Percentiles rank a stretch among this genome's conserved stretches.
These are phyloP conservation scores for Chlorencoelia australis DNA, from an alignment of 2,329 filamentous ascomycete genomes.

Conservation along the genomic window DNA sequence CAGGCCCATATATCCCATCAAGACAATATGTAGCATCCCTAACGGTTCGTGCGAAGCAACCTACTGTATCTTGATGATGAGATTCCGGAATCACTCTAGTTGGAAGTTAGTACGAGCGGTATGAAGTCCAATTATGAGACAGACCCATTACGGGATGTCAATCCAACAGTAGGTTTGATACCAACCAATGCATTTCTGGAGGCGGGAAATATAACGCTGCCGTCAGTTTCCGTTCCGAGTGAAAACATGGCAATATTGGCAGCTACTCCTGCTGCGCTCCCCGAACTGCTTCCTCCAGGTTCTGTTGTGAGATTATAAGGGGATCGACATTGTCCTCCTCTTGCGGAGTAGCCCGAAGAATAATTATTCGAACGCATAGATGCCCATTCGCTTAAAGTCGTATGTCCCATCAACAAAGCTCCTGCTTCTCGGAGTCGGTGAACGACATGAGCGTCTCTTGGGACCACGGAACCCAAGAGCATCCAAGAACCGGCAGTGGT, in stretches of 20 bases:
- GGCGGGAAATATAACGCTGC: constrained; percentile 61
- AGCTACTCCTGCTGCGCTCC: constrained; percentile 53
- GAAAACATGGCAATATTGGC: constrained; percentile 54
- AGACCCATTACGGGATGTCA: constrained; percentile 50
- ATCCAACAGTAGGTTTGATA: constrained; percentile 65
- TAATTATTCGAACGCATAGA: constrained; percentile 59
- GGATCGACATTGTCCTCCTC: constrained; percentile 53
- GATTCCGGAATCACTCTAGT: constrained; percentile 55
- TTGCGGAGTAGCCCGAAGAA: constrained; percentile 55
- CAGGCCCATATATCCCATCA: constrained; percentile 57
- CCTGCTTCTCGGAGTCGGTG: constrained; percentile 46
- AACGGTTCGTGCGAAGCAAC: constrained; percentile 56
- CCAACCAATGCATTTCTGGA: constrained; percentile 60
- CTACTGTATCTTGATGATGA: constrained; percentile 59
- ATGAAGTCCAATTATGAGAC: constrained; percentile 3
- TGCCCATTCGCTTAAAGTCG: constrained; percentile 64
- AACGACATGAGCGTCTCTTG: constrained; percentile 58
- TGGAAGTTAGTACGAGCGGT: constrained; percentile 4
- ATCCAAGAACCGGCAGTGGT: constrained; percentile 64
- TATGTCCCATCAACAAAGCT: constrained; percentile 61
- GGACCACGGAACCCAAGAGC: constrained; percentile 54
- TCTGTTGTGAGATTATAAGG: constrained; percentile 60
- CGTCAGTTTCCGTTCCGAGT: constrained; percentile 67
- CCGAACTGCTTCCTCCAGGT: constrained; percentile 60
- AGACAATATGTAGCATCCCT: constrained; percentile 57